phyloP scores from a whole-genome alignment of 441 rosid species.

The Croton laevigatus region DNA sequence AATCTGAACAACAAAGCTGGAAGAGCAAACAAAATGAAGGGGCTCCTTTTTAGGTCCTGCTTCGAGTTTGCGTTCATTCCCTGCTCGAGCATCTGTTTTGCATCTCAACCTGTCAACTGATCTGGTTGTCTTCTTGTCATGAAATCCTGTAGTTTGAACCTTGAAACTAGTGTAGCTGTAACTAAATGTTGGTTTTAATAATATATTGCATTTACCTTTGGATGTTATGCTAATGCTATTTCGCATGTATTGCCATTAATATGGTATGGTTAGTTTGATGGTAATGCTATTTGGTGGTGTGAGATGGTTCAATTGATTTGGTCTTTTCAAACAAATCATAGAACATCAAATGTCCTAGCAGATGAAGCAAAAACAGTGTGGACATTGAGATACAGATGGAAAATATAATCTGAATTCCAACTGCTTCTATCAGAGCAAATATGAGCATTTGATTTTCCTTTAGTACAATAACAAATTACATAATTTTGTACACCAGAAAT shows the following conservation, averaged over 20 bases:
- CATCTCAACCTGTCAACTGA: conserved; percentile 10
- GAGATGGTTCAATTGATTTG: background rate
- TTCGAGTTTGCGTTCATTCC: conserved; percentile 7
- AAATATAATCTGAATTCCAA: background rate
- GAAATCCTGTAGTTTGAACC: conserved; percentile 22
- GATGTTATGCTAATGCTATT: conserved; percentile 9
- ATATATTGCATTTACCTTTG: background rate
- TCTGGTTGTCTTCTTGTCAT: conserved; percentile 5
- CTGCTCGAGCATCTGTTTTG: background rate
- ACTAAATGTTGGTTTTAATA: conserved; percentile 15
- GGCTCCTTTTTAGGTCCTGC: background rate
- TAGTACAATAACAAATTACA: background rate
- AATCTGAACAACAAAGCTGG: background rate
- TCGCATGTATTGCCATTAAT: background rate
- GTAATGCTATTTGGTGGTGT: background rate
- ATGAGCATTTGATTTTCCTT: background rate
- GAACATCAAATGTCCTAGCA: background rate
- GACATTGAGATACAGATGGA: background rate
- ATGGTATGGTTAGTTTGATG: background rate
- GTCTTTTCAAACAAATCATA: background rate
- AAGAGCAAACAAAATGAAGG: conserved; percentile 6
- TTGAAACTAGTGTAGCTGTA: background rate
- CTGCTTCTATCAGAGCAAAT: background rate
- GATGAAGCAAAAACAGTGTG: background rate
- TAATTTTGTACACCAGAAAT: background rate